Conservation (phyloP, 345 rosid species). For the Populus nigra region DNA sequence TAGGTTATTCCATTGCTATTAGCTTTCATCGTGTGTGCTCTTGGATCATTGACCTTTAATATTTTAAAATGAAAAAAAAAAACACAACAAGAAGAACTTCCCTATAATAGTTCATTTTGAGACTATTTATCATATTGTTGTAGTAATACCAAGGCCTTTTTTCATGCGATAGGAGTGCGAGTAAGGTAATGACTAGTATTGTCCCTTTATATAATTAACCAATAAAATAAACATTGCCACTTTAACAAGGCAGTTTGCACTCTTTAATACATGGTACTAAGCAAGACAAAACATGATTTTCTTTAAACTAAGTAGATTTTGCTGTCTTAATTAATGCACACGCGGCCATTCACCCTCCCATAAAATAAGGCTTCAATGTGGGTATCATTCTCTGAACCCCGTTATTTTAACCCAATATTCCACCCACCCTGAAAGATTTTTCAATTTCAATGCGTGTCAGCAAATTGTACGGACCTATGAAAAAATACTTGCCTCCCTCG, state of each 20-base stretch:
- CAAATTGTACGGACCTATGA: neutral
- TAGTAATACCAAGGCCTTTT: no score
- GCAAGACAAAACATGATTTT: constrained; percentile 15
- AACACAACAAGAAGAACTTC: no score
- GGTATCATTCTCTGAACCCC: neutral
- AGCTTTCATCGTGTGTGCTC: no score
- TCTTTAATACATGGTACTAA: neutral
- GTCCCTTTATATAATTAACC: neutral
- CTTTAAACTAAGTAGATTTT: constrained; percentile 10
- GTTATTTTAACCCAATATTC: neutral
- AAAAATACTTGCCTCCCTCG: neutral
- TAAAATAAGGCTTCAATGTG: neutral
- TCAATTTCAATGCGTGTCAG: neutral
- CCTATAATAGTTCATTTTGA: no score
- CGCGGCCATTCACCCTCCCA: constrained; percentile 13
- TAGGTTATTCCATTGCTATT: no score
- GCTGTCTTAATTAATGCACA: constrained; percentile 22
- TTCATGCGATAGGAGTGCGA: no score
- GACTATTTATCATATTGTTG: no score
- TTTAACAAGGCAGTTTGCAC: neutral
- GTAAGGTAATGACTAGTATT: neutral
- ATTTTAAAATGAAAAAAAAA: no score
- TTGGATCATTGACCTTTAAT: no score
- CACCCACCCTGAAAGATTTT: neutral
- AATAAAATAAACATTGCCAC: neutral